A percentile compares a stretch with the other conserved stretches of the same genome.
phyloP scores from a whole-genome alignment of 257 asterid genomes.

The Nicotiana obtusifolia region DNA sequence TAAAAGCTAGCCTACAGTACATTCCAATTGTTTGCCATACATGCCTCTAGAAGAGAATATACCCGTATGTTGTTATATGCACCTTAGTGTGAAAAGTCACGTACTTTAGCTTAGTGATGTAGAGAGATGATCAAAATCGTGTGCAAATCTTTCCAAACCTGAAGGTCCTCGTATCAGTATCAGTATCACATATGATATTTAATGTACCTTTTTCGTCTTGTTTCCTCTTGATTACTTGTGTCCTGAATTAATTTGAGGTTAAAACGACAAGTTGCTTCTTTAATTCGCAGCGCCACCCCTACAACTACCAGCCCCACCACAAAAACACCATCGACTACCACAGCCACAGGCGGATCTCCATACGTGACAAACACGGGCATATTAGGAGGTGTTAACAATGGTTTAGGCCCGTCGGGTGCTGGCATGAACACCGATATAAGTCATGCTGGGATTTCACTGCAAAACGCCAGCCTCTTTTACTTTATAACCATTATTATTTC shows the following conservation, averaged over 20 bases:
- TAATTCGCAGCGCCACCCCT: neutral
- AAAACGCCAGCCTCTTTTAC: slow-evolving; percentile 9
- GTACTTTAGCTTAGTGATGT: no score
- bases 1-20: neutral
- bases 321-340: slow-evolving; percentile 21
- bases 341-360: slow-evolving; percentile 28
- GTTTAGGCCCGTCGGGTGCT: slow-evolving; percentile 53
- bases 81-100: no score
- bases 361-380: slow-evolving; percentile 37
- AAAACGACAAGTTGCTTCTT: neutral
- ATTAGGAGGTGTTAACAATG: slow-evolving; percentile 47
- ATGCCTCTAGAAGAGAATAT: no score
- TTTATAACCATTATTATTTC: slow-evolving; percentile 12
- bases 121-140: no score
- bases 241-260: neutral
- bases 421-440: slow-evolving; percentile 38
- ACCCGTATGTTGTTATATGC: no score
- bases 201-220: no score
- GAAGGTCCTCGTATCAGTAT: no score
- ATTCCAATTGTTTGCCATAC: neutral
- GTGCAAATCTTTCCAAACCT: no score
- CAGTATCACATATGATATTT: no score
- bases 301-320: slow-evolving; percentile 22
- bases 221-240: neutral
- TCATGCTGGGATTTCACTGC: slow-evolving; percentile 24